These are phyloP conservation scores for Zalaria sp. DNA, from an alignment of 2,329 filamentous ascomycete species.

Conservation along the genomic window DNA sequence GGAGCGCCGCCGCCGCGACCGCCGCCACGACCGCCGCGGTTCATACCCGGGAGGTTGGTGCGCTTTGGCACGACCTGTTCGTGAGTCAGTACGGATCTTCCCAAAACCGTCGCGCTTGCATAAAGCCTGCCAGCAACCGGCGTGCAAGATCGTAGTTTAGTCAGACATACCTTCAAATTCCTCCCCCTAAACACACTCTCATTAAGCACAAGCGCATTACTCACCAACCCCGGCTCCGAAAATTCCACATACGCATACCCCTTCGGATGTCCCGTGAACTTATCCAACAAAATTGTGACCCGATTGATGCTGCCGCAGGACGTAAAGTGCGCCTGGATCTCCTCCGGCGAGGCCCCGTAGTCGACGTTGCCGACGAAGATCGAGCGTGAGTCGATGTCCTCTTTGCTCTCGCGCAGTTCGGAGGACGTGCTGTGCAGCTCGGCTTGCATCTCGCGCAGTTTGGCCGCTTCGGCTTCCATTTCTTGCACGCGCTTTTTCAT, in stretches of 20 bases:
- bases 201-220: constrained; percentile 85
- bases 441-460: constrained; percentile 41
- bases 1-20: constrained; percentile 35
- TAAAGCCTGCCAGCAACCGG: constrained; percentile 8
- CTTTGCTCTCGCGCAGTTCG: constrained; percentile 79
- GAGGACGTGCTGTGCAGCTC: constrained; percentile 70
- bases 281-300: constrained; percentile 92
- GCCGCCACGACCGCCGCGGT: constrained; percentile 54
- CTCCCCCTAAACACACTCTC: constrained; percentile 91
- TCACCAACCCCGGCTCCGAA: constrained; percentile 81
- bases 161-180: constrained; percentile 67
- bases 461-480: constrained; percentile 44
- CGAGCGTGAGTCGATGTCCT: constrained; percentile 87
- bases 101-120: not conserved
- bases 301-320: constrained; percentile 95
- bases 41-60: constrained; percentile 93
- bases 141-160: not conserved
- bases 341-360: constrained; percentile 91
- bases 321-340: constrained; percentile 97
- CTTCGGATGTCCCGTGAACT: constrained; percentile 98
- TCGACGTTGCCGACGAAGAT: constrained; percentile 99
- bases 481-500: constrained; percentile 41
- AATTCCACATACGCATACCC: constrained; percentile 99
- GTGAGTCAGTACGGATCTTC: constrained; percentile 11
- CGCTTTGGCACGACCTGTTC: constrained; percentile 71